A percentile compares a stretch with the other conserved stretches of the same genome.
These are phyloP conservation scores for Hebeloma cylindrosporum DNA, from an alignment of 768 basidiomycete species.

Conservation along the genomic window DNA sequence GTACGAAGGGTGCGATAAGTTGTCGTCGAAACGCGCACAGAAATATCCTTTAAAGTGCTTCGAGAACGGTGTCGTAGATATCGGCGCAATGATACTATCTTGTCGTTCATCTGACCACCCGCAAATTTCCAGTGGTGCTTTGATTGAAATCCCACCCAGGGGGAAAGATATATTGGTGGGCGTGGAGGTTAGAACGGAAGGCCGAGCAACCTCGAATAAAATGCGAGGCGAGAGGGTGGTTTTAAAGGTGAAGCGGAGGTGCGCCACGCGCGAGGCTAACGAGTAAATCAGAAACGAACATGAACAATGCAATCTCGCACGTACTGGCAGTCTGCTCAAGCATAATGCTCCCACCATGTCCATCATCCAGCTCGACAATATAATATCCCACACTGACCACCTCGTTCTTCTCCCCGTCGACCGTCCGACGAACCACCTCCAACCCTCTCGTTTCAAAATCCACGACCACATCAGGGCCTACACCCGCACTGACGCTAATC, in stretches of 20 bases:
- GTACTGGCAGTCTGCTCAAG: slow-evolving; percentile 64
- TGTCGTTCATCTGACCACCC: slow-evolving; percentile 70
- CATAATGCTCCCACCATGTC: slow-evolving; percentile 48
- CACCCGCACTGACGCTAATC: slow-evolving; percentile 60
- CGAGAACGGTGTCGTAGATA: slow-evolving; percentile 37
- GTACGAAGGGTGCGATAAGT: slow-evolving; percentile 32
- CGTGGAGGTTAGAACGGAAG: slow-evolving; percentile 56
- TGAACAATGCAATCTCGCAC: slow-evolving; percentile 22
- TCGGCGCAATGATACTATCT: slow-evolving; percentile 67
- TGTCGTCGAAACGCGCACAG: slow-evolving; percentile 55
- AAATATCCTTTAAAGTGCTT: slow-evolving; percentile 55
- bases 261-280: slow-evolving; percentile 72
- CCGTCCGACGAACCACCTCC: slow-evolving; percentile 21
- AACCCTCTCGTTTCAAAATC: slow-evolving; percentile 63
- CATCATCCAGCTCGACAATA: slow-evolving; percentile 53
- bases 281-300: slow-evolving; percentile 1
- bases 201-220: slow-evolving; percentile 65
- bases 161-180: slow-evolving; percentile 52
- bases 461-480: slow-evolving; percentile 40
- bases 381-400: slow-evolving; percentile 56
- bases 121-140: slow-evolving; percentile 34
- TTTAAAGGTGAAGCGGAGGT: slow-evolving; percentile 68
- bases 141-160: slow-evolving; percentile 48
- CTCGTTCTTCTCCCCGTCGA: slow-evolving; percentile 52
- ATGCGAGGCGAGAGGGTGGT: slow-evolving; percentile 41